Conservation (phyloP, 2,329 filamentous ascomycete species). For the Plenodomus lindquistii region DNA sequence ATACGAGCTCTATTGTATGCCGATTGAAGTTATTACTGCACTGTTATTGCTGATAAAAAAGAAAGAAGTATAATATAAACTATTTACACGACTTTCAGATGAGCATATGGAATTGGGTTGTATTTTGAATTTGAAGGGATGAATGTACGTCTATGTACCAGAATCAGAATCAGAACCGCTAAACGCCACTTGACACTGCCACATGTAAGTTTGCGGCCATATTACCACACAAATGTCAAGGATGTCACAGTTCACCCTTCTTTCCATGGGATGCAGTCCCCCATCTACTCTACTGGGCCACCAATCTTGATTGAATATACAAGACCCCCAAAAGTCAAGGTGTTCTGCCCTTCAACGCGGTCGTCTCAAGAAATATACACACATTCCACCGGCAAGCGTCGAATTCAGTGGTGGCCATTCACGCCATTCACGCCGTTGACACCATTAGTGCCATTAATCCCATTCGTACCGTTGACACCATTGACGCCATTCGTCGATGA, state of each 20-base stretch:
- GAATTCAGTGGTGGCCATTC: conserved; percentile 2
- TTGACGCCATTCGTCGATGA: conserved; percentile 1
- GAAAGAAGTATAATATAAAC: too few species aligned
- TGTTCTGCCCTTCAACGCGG: too few species aligned
- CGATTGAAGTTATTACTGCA: too few species aligned
- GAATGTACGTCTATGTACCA: background rate
- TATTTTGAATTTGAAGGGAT: background rate
- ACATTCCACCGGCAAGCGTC: too few species aligned
- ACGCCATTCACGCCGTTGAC: conserved; percentile 15
- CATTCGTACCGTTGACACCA: conserved; percentile 19
- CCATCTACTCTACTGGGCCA: background rate
- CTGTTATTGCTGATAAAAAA: too few species aligned
- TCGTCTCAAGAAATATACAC: too few species aligned
- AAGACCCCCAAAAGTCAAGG: background rate
- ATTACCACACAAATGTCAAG: background rate
- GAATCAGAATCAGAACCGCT: background rate
- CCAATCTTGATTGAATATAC: background rate
- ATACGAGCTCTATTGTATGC: too few species aligned
- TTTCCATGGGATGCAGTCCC: background rate
- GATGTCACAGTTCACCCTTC: background rate
- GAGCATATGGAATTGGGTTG: background rate
- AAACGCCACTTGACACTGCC: background rate
- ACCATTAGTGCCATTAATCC: conserved; percentile 16
- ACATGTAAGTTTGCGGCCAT: background rate
- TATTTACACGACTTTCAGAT: too few species aligned